phyloP scores from a whole-genome alignment of 768 basidiomycete genomes.

The Amanita polypyramis region DNA sequence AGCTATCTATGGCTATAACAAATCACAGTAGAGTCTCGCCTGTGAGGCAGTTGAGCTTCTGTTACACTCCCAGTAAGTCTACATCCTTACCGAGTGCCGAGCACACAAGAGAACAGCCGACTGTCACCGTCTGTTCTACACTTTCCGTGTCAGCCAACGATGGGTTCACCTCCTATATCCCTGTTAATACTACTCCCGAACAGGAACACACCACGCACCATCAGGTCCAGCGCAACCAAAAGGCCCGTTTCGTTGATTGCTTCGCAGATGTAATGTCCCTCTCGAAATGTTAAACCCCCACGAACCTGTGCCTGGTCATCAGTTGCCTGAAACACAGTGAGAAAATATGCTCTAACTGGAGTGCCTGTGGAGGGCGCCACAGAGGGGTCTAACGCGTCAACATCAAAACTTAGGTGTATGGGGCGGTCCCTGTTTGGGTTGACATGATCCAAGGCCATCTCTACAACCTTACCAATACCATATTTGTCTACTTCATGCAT shows the following conservation, averaged over 20 bases:
- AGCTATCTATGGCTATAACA: background rate
- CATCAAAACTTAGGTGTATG: conserved; percentile 95
- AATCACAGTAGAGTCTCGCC: conserved; percentile 34
- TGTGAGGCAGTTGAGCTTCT: conserved; percentile 9
- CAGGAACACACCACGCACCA: conserved; percentile 44
- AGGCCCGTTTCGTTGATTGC: conserved; percentile 87
- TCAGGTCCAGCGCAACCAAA: conserved; percentile 86
- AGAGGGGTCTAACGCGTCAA: conserved; percentile 87
- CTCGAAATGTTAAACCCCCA: conserved; percentile 92
- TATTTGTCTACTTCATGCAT: conserved; percentile 91
- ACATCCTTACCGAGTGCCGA: conserved; percentile 61
- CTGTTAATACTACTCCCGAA: conserved; percentile 4
- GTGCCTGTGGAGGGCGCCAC: conserved; percentile 97
- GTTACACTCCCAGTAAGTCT: background rate
- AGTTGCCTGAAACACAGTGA: conserved; percentile 4
- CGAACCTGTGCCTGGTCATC: conserved; percentile 45
- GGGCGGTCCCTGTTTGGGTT: conserved; percentile 77
- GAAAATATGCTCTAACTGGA: conserved; percentile 40
- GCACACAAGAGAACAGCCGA: conserved; percentile 80
- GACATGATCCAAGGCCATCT: conserved; percentile 93
- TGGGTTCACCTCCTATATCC: conserved; percentile 87
- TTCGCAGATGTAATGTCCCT: conserved; percentile 98
- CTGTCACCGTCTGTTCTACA: conserved; percentile 80
- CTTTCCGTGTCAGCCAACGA: conserved; percentile 66
- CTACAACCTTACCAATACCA: conserved; percentile 90